Percentiles rank a stretch among this genome's conserved stretches.
phyloP scores from a whole-genome alignment of 2,329 filamentous ascomycete genomes.

The Calcarisporium arbuscula region DNA sequence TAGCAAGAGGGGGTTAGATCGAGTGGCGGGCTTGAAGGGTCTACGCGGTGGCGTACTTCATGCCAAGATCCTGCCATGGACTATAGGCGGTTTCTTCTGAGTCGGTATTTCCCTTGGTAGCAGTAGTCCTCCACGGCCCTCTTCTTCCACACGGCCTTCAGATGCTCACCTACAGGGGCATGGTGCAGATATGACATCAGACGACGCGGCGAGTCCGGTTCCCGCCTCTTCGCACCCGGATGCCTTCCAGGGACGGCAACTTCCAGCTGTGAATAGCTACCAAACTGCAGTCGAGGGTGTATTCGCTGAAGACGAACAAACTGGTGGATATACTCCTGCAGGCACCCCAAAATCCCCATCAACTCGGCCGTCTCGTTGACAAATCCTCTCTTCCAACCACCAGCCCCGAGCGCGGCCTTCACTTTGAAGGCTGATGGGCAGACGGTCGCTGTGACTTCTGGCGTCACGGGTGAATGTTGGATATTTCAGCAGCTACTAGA shows the following conservation, averaged over 20 bases:
- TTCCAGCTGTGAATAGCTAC: slow-evolving; percentile 52
- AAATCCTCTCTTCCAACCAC: slow-evolving; percentile 61
- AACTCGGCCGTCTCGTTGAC: slow-evolving; percentile 47
- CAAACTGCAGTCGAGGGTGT: slow-evolving; percentile 87
- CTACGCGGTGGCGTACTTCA: slow-evolving; percentile 73
- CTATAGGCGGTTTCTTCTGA: slow-evolving; percentile 45
- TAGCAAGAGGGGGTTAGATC: slow-evolving; percentile 64
- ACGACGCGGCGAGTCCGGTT: slow-evolving; percentile 36
- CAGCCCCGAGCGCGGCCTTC: slow-evolving; percentile 65
- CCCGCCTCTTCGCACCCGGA: slow-evolving; percentile 32
- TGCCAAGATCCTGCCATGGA: slow-evolving; percentile 77
- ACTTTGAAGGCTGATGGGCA: slow-evolving; percentile 66
- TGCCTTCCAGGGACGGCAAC: slow-evolving; percentile 24
- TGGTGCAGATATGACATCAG: slow-evolving; percentile 28
- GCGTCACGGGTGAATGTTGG: slow-evolving; percentile 80
- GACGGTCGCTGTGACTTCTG: slow-evolving; percentile 70
- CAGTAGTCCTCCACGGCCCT: slow-evolving; percentile 74
- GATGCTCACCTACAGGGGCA: slow-evolving; percentile 30
- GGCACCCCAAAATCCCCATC: slow-evolving; percentile 56
- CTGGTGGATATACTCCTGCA: slow-evolving; percentile 68
- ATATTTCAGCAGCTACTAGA: slow-evolving; percentile 54
- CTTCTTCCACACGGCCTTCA: slow-evolving; percentile 40
- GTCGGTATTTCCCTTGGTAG: slow-evolving; percentile 65
- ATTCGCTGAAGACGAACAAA: slow-evolving; percentile 71
- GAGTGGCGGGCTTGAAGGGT: slow-evolving; percentile 65